phyloP scores from a whole-genome alignment of 768 basidiomycete genomes.

The Auricularia heimuer region DNA sequence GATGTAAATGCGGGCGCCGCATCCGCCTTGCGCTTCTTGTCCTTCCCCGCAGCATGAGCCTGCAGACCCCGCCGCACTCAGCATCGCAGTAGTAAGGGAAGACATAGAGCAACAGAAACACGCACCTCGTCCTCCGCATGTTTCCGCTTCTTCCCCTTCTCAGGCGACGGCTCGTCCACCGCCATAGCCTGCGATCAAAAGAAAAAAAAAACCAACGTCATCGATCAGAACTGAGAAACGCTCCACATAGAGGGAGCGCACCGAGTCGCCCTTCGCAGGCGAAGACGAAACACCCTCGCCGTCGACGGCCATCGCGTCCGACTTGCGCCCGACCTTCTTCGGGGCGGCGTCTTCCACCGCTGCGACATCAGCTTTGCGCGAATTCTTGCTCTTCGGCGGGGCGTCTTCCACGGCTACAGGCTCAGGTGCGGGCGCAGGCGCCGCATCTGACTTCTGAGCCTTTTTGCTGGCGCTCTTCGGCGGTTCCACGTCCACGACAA shows the following conservation, averaged over 20 bases:
- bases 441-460: no score
- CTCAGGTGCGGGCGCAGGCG: no score
- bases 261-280: not conserved
- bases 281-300: not conserved
- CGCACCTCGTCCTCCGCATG: not conserved
- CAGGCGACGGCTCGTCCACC: not conserved
- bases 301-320: not conserved
- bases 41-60: not conserved
- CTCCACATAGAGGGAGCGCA: no score
- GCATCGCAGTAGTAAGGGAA: no score
- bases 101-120: not conserved
- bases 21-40: not conserved
- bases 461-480: no score
- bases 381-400: no score
- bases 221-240: no score
- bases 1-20: not conserved
- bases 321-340: not conserved
- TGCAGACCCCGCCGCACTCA: no score
- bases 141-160: not conserved
- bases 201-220: no score
- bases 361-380: no score
- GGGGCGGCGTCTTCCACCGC: not conserved
- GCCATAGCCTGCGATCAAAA: not conserved
- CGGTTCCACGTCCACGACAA: no score
- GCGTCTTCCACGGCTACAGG: no score